phyloP scores from a whole-genome alignment of 352 stramenopile genomes.

The Globisporangium polare region DNA sequence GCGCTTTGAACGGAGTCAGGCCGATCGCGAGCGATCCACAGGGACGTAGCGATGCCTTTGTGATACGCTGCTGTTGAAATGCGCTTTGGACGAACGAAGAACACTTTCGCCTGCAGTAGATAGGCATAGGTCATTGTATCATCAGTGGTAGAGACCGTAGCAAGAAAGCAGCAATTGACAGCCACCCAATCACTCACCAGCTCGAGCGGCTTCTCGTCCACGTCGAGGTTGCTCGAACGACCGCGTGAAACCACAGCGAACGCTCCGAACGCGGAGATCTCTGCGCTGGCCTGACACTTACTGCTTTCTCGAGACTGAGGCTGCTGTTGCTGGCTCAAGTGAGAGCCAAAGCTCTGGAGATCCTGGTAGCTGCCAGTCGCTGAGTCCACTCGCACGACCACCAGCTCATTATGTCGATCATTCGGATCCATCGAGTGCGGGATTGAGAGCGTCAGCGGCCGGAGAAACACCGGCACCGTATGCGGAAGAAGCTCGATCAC shows the following conservation, averaged over 20 bases:
- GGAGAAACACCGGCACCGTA: slow-evolving; percentile 23
- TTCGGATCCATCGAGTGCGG: slow-evolving; percentile 19
- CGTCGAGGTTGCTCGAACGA: slow-evolving; percentile 7
- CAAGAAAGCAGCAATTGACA: neutral
- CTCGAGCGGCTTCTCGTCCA: slow-evolving; percentile 16
- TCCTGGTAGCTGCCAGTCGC: slow-evolving; percentile 14
- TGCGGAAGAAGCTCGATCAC: slow-evolving; percentile 41
- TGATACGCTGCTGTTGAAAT: slow-evolving; percentile 8
- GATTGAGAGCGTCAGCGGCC: slow-evolving; percentile 27
- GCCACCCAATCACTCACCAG: neutral
- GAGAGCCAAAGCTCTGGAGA: neutral
- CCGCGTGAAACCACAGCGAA: slow-evolving; percentile 15
- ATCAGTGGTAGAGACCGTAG: neutral
- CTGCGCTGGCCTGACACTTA: neutral
- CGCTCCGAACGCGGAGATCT: slow-evolving; percentile 8
- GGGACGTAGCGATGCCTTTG: neutral
- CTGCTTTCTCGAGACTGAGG: no score
- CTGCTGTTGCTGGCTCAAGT: neutral
- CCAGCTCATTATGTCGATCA: slow-evolving; percentile 12
- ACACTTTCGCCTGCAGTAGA: slow-evolving; percentile 1
- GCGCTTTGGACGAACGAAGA: slow-evolving; percentile 12
- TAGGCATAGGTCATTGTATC: neutral
- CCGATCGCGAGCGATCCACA: slow-evolving; percentile 18
- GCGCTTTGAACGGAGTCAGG: slow-evolving; percentile 4
- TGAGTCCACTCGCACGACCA: slow-evolving; percentile 26